These are phyloP conservation scores for Botrytis deweyae DNA, from an alignment of 2,329 filamentous ascomycete species.

Conservation along the genomic window DNA sequence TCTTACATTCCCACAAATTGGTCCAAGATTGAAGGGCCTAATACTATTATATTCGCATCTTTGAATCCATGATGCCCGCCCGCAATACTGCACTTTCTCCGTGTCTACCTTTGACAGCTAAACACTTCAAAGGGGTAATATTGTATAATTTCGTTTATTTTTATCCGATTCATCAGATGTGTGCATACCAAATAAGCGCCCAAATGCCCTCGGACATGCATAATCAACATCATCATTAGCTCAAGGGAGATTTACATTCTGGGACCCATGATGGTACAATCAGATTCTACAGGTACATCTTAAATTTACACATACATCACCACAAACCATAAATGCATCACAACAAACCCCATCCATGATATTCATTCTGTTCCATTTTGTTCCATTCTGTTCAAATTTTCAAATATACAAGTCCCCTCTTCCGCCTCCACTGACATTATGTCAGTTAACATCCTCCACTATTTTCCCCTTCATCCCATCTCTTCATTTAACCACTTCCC, in stretches of 20 bases:
- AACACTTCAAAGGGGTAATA: not conserved
- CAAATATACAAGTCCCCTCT: not conserved
- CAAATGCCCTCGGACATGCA: not conserved
- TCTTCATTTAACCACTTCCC: not conserved
- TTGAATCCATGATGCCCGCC: not conserved
- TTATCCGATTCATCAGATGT: not conserved
- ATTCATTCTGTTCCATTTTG: too few relatives aligned
- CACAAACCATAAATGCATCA: not conserved
- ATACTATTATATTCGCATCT: not conserved
- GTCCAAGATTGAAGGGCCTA: not conserved
- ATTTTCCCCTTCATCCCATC: not conserved
- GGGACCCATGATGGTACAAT: not conserved
- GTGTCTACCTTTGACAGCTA: not conserved
- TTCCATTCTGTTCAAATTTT: not conserved
- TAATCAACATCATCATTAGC: not conserved
- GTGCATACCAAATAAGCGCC: not conserved
- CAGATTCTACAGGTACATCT: not conserved
- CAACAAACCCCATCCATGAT: not conserved
- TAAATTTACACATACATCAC: not conserved
- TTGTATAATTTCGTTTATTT: not conserved
- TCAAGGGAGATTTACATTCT: not conserved
- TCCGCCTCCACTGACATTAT: not conserved
- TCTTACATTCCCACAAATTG: not conserved
- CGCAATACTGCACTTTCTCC: not conserved
- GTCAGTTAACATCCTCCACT: not conserved